Evolutionary conservation across 176 grass and related monocot genomes (phyloP).

Genomic region (Cenchrus americanus): DNA sequence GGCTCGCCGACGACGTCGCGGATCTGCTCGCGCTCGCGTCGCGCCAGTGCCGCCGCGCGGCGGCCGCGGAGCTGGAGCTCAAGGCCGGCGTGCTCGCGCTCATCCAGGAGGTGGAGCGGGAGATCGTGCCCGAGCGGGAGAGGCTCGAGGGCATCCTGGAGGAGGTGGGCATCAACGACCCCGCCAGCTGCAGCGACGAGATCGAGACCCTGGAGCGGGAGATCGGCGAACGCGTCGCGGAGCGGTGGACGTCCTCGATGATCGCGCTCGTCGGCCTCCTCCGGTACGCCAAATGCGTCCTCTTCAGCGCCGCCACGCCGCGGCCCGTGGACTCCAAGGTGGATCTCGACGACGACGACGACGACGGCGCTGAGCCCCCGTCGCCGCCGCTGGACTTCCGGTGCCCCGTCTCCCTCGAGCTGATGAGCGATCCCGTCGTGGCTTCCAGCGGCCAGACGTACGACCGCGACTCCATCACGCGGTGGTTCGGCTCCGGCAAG

Average conservation of each 20-base stretch:
- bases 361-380: constrained; percentile 22
- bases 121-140: constrained; percentile 70
- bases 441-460: constrained; percentile 86
- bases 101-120: constrained; percentile 70
- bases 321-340: constrained; percentile 52
- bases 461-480: constrained; percentile 79
- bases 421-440: constrained; percentile 83
- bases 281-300: constrained; percentile 92
- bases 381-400: constrained; percentile 77
- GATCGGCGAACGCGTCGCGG: constrained; percentile 74
- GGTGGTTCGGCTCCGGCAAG: constrained; percentile 84
- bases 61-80: constrained; percentile 38
- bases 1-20: constrained; percentile 63
- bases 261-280: constrained; percentile 86
- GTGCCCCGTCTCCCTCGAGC: constrained; percentile 90
- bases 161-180: constrained; percentile 70
- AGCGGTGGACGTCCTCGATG: constrained; percentile 76
- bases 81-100: constrained; percentile 65
- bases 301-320: constrained; percentile 79
- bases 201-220: constrained; percentile 90
- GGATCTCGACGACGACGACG: constrained; percentile 33
- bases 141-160: constrained; percentile 67
- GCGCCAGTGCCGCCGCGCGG: constrained; percentile 63
- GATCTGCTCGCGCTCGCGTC: constrained; percentile 69
- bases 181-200: constrained; percentile 75